Base-by-base conservation (phyloP, 2,329 filamentous ascomycete genomes). In the Scedosporium aurantiacum region DNA sequence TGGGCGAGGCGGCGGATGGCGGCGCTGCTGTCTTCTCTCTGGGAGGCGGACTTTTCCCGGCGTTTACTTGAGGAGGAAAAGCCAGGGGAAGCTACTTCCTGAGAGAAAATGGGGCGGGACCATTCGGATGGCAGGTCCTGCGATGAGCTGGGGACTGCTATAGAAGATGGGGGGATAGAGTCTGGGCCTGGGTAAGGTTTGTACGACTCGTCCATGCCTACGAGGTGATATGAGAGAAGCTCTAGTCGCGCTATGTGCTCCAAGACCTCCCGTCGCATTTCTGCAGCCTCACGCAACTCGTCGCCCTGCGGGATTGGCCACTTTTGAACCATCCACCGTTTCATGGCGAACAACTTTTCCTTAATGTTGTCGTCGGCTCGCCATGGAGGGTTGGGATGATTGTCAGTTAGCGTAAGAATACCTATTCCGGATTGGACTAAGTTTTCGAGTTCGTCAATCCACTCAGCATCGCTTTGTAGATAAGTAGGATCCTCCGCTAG, bases 1-100 rank as follows among this genome's bases (percentile, higher is more conserved):
- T 75, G 68, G 27, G 67, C 68, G 1, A 76, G 66, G 14, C 74
- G 70, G n/a, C 68, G 67, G 40, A 74, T 65, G 3, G 71, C 71
- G 23, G 64, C 68, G 61, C 74, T 72, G 27, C 40, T 43, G 23
- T 32, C 45, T 41, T 47, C 54, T 6, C 28, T 23, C 21, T 40
- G 37, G 4, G 59, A 59, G 1, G 40, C 61, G 3, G 65, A 41
- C 43, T 55, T 27, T n/a, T 28, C 37, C 1, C 27, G 5, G 14
- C 23, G 16, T 25, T 57, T 28, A 12, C 50, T 57, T 27, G 54
- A 32, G n/a, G 43, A 16, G 37, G 27, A 52, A n/a, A 57, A 54
- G 3, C 23, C 23, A 14, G 21, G 21, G 18, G 23, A 14, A 2
- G 4, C 3, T 23, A 23, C 12, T 14, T 54, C 50, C 23, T 54